A percentile compares a stretch with the other conserved stretches of the same genome.
phyloP scores from a whole-genome alignment of 2,329 filamentous ascomycete genomes.

The Chaetomium sp. region DNA sequence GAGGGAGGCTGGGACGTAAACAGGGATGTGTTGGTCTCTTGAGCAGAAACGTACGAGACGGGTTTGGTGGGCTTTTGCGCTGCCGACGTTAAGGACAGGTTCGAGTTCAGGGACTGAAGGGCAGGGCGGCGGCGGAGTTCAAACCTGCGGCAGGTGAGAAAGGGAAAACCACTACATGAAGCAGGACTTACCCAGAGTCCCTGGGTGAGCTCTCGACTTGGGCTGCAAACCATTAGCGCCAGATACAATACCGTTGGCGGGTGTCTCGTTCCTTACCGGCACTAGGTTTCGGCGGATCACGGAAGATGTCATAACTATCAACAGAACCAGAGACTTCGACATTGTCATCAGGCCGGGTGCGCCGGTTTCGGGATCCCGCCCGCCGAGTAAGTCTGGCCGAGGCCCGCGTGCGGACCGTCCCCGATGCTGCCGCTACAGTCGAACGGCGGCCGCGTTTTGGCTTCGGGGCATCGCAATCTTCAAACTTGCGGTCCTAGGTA shows the following conservation, averaged over 20 bases:
- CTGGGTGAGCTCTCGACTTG: constrained; percentile 27
- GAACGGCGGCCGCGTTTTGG: constrained; percentile 33
- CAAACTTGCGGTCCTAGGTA: constrained; percentile 30
- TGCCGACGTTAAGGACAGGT: constrained; percentile 21
- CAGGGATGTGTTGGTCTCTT: constrained; percentile 11
- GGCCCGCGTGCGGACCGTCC: constrained; percentile 18
- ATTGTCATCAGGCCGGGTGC: constrained; percentile 12
- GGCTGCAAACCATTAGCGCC: constrained; percentile 20
- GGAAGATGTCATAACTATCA: constrained; percentile 35
- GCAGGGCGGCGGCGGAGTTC: constrained; percentile 31
- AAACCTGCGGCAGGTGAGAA: constrained; percentile 29
- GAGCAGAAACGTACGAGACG: constrained; percentile 17
- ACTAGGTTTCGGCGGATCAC: constrained; percentile 29
- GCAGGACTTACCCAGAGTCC: constrained; percentile 27
- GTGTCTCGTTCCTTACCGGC: constrained; percentile 25
- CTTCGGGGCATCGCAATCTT: constrained; percentile 28
- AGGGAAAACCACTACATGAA: not conserved
- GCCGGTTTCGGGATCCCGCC: constrained; percentile 19
- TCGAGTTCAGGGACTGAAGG: constrained; percentile 31
- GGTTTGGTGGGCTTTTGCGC: constrained; percentile 25
- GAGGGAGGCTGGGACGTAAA: constrained; percentile 28
- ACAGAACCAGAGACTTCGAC: constrained; percentile 15
- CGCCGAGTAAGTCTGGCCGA: constrained; percentile 29
- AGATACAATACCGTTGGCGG: not conserved
- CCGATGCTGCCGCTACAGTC: constrained; percentile 1